phyloP scores from a whole-genome alignment of 2,329 filamentous ascomycete genomes.

The Fonsecaea nubica region DNA sequence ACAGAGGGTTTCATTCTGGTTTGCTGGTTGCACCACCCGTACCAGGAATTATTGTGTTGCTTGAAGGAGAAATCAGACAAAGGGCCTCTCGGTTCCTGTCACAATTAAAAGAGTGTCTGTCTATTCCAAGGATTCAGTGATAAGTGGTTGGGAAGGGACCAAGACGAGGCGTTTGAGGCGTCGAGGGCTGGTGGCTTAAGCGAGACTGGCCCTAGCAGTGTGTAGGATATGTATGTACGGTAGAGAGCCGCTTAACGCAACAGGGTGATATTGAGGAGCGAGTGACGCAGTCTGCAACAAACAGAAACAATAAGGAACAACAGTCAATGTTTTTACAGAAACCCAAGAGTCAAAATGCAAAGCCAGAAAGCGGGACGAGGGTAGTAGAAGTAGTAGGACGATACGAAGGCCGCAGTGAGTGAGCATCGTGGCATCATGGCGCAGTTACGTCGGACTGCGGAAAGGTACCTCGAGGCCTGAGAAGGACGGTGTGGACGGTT shows the following conservation, averaged over 20 bases:
- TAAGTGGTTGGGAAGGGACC: background rate
- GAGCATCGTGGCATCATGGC: background rate
- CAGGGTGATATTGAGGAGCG: background rate
- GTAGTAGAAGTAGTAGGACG: background rate
- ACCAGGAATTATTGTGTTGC: background rate
- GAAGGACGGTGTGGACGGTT: background rate
- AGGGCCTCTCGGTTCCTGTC: background rate
- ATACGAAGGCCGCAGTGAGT: background rate
- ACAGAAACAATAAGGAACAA: background rate
- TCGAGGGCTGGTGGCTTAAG: constrained; percentile 4
- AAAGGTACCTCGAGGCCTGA: background rate
- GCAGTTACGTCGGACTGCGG: constrained; percentile 1
- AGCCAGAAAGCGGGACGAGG: background rate
- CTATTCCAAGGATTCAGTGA: background rate
- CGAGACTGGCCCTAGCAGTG: background rate
- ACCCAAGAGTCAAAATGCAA: background rate
- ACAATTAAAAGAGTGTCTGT: background rate
- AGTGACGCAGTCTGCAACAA: background rate
- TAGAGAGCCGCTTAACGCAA: background rate
- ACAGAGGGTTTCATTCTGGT: constrained; percentile 24
- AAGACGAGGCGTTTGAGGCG: background rate
- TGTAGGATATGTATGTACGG: background rate
- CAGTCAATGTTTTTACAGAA: background rate
- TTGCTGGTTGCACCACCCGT: background rate
- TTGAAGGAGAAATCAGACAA: background rate